Conservation (phyloP, 345 rosid species). For the Salix dunnii region DNA sequence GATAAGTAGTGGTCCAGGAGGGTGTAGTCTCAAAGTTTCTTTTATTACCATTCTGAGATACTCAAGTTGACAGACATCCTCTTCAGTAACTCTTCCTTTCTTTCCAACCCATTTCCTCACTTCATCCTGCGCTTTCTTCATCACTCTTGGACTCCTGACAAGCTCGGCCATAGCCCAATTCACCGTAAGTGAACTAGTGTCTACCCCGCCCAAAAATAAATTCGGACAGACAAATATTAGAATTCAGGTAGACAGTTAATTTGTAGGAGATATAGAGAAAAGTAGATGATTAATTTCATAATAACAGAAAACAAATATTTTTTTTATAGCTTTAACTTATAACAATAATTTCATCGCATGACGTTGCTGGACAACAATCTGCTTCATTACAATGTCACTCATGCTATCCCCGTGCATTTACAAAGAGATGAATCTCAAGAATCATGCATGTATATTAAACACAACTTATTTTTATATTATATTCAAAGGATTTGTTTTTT, state of each 20-base stretch:
- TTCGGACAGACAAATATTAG: not conserved
- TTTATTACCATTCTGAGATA: slow-evolving; percentile 46
- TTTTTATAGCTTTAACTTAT: no score
- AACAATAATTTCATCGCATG: no score
- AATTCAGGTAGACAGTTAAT: not conserved
- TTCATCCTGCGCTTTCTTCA: slow-evolving; percentile 62
- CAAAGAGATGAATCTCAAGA: no score
- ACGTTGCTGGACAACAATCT: no score
- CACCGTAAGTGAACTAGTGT: slow-evolving; percentile 42
- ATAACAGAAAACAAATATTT: no score
- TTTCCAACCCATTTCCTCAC: slow-evolving; percentile 1
- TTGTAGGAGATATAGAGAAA: no score
- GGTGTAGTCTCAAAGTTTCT: slow-evolving; percentile 53
- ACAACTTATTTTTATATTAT: no score
- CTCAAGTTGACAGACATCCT: slow-evolving; percentile 23
- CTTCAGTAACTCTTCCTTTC: slow-evolving; percentile 12
- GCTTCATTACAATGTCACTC: no score
- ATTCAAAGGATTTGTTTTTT: no score
- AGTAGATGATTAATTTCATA: no score
- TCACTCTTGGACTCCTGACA: slow-evolving; percentile 32
- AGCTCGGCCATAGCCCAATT: slow-evolving; percentile 71
- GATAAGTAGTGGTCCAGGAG: slow-evolving; percentile 39
- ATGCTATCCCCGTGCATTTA: no score
- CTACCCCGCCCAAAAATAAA: slow-evolving; percentile 40
- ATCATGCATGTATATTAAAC: no score